Evolutionary conservation across 345 rosid species (phyloP).

Genomic region (Eucalyptus coolabah): DNA sequence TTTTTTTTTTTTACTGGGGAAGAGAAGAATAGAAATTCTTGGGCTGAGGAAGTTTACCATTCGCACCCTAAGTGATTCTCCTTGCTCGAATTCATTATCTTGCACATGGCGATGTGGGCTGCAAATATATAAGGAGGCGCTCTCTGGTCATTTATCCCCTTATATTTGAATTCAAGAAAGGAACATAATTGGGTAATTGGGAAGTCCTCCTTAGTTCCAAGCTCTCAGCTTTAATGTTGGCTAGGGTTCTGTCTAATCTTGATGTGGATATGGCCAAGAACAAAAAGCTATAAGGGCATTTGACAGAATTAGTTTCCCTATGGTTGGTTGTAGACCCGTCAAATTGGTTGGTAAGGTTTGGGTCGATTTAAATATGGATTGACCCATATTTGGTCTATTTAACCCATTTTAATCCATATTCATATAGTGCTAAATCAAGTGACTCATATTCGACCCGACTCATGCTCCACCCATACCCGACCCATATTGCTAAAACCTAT

Average conservation of each 20-base stretch:
- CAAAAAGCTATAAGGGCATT: conserved; percentile 15
- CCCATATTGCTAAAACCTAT: too few relatives aligned
- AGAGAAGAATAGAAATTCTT: too few relatives aligned
- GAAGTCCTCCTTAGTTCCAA: conserved; percentile 55
- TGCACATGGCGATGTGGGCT: conserved; percentile 47
- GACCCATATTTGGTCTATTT: too few relatives aligned
- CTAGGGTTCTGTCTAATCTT: conserved; percentile 41
- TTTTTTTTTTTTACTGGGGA: too few relatives aligned
- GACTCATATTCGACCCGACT: accelerated
- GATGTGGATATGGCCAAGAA: conserved; percentile 33
- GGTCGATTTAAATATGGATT: accelerated
- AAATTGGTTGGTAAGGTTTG: too few relatives aligned
- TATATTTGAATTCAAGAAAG: conserved; percentile 54
- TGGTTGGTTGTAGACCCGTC: neutral
- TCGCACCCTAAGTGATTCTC: too few relatives aligned
- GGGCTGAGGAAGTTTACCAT: too few relatives aligned
- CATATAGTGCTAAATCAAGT: too few relatives aligned
- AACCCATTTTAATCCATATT: too few relatives aligned
- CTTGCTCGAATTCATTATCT: conserved; percentile 37
- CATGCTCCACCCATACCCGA: accelerated
- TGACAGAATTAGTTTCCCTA: conserved; percentile 44
- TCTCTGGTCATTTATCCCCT: conserved; percentile 54
- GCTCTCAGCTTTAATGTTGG: conserved; percentile 35
- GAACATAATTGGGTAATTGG: conserved; percentile 42
- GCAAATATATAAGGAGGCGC: conserved; percentile 48